phyloP scores from a whole-genome alignment of 108 stramenopile genomes.

The Stephanodiscus minutulus region DNA sequence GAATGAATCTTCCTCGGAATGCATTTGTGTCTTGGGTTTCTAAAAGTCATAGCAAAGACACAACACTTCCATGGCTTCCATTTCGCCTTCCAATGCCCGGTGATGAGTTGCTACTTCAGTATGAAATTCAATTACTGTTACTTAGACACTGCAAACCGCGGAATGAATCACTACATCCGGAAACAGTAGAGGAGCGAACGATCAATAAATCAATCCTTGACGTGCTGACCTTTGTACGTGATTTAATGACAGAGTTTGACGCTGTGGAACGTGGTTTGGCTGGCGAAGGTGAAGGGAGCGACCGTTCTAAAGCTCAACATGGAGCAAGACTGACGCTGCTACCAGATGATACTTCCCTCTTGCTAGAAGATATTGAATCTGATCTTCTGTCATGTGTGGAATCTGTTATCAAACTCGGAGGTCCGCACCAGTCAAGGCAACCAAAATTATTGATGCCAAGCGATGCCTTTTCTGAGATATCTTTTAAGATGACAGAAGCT shows the following conservation, averaged over 20 bases:
- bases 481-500: constrained; percentile 3
- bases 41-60: not conserved
- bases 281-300: not conserved
- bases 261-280: not conserved
- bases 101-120: constrained; percentile 55
- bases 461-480: constrained; percentile 22
- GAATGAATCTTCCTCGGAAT: constrained; percentile 16
- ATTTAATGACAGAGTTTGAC: constrained; percentile 11
- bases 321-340: not conserved
- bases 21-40: not conserved
- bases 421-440: not conserved
- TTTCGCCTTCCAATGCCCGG: constrained; percentile 37
- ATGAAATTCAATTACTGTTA: constrained; percentile 61
- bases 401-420: not conserved
- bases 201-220: constrained; percentile 19
- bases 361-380: constrained; percentile 18
- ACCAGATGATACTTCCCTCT: constrained; percentile 6
- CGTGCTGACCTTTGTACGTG: constrained; percentile 19
- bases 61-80: not conserved
- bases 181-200: constrained; percentile 17
- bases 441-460: not conserved
- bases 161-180: constrained; percentile 17
- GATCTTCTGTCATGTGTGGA: constrained; percentile 15
- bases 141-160: constrained; percentile 29
- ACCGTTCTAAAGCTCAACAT: constrained; percentile 11